Evolutionary conservation across 2,329 filamentous ascomycete species (phyloP), one percentile per base, ranked within the genome.

Genomic region (Aspergillus cejpii): DNA sequence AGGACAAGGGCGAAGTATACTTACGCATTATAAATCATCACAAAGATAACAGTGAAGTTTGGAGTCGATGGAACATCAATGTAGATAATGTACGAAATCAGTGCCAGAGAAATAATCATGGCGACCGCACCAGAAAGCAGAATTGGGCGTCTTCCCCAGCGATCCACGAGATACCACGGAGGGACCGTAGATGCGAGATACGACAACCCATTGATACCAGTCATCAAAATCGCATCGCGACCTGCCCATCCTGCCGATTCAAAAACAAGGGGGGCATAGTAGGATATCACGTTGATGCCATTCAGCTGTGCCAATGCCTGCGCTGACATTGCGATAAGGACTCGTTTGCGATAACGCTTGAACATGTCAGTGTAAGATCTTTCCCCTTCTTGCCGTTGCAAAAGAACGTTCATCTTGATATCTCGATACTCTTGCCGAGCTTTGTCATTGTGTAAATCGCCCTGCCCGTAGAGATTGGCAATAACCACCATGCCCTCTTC

Each of bases 251-350:
- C 91, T 28, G 92, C 92, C 48, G 90, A 90, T 69, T 96, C 90
- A 60, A 98, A 97, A 12, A 97, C 91, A 44, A 94, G 81, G 0
- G 92, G 92, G 1, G 92, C 92, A 63, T 98, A 98, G 75, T 97
- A 98, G 1, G 91, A 97, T 52, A 98, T 98, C 64, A 98, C 92
- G 69, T 98, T 98, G 73, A 98, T 98, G 54, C 92, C 92, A 71
- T 97, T 97, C 43, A 98, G 80, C 69, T 98, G 92, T 21, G 92
- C 92, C 53, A 98, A 80, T 5, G 84, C 89, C 68, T 97, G 92
- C 3, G 92, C 92, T 26, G 91, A 97, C 92, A 97, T 97, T 69
- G 92, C 92, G 64, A 97, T 97, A 62, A 97, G 88, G 53, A 97
- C 91, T 42, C 92, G 87, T 59, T 85, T 92, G 63, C 78, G 80